A percentile compares a stretch with the other conserved stretches of the same genome.
These are phyloP conservation scores for Oryza longistaminata DNA, from an alignment of 176 grass and related monocot genomes.

Conservation along the genomic window DNA sequence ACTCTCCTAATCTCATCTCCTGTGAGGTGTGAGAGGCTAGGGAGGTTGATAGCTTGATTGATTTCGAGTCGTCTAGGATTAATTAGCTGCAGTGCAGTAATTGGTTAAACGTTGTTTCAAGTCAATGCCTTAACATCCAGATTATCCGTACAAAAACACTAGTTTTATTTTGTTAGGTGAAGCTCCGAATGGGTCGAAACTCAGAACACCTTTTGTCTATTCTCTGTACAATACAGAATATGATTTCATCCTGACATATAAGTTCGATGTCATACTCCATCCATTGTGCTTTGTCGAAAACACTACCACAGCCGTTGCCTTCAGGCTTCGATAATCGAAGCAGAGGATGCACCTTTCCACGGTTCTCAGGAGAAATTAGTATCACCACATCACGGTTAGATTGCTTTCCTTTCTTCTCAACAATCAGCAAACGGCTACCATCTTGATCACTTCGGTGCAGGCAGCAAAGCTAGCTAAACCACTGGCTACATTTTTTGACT, in stretches of 20 bases:
- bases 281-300: neutral
- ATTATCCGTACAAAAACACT: too few relatives aligned
- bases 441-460: neutral
- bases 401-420: slow-evolving; percentile 11
- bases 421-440: neutral
- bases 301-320: neutral
- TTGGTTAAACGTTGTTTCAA: too few relatives aligned
- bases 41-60: too few relatives aligned
- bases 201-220: neutral
- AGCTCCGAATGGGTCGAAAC: neutral
- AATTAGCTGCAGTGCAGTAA: too few relatives aligned
- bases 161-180: neutral
- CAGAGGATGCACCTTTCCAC: neutral
- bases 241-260: neutral
- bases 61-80: too few relatives aligned
- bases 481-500: neutral
- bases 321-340: neutral
- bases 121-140: too few relatives aligned
- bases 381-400: neutral
- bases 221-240: slow-evolving; percentile 29
- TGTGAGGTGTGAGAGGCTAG: too few relatives aligned
- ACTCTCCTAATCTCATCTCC: too few relatives aligned
- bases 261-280: neutral
- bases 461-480: neutral
- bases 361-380: neutral